Conservation (phyloP, 805 yeast genomes). For the Zygoascus tannicola region DNA sequence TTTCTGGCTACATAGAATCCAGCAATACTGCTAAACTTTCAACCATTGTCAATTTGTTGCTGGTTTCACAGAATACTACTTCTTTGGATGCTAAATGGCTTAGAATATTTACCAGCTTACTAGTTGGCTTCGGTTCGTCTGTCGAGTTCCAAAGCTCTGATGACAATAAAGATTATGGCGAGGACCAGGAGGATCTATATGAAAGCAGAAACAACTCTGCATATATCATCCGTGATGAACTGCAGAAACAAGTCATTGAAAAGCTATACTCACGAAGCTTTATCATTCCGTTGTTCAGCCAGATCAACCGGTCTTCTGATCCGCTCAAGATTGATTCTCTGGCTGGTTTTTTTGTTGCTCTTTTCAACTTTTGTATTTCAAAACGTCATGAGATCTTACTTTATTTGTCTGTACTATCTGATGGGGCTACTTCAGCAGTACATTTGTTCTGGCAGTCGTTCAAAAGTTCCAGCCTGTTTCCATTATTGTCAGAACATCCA, state of each 20-base stretch:
- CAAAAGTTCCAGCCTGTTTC: slow-evolving; percentile 6
- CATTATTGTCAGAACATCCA: slow-evolving; percentile 3
- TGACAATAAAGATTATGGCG: neutral
- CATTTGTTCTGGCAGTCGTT: slow-evolving; percentile 14
- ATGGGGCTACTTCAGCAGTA: slow-evolving; percentile 10
- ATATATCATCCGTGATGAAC: neutral
- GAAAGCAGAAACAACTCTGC: neutral
- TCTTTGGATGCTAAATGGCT: neutral
- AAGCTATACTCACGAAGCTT: slow-evolving; percentile 10
- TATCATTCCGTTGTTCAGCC: slow-evolving; percentile 5
- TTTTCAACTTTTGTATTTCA: slow-evolving; percentile 13
- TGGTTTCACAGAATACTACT: neutral
- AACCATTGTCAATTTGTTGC: neutral
- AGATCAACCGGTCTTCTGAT: neutral
- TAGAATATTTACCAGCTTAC: neutral
- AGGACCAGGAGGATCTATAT: slow-evolving; percentile 1
- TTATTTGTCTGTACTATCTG: slow-evolving; percentile 11
- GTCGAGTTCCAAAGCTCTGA: neutral
- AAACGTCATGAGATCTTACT: slow-evolving; percentile 12
- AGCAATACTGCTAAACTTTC: neutral
- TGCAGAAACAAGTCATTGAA: slow-evolving; percentile 3
- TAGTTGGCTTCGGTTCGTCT: neutral
- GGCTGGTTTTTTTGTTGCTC: slow-evolving; percentile 15
- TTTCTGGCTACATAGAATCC: neutral
- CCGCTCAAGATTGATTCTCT: slow-evolving; percentile 3